Evolutionary conservation across 192 early-diverging fungal genomes (phyloP), one percentile per base, ranked within the genome.

Genomic region (Mortierella hygrophila): DNA sequence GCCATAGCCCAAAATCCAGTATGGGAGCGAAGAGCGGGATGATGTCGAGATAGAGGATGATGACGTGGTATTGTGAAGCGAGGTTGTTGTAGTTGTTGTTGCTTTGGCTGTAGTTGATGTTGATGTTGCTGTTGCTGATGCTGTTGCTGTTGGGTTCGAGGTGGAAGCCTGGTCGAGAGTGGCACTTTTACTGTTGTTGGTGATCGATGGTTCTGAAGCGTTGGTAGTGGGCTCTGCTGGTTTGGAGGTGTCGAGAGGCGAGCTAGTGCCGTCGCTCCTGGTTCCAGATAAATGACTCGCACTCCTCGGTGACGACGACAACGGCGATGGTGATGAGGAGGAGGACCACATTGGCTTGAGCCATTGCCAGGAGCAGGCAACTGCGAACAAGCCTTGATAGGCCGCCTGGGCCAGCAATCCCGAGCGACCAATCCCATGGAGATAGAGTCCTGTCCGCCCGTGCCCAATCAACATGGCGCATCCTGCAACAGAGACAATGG

Each of bases 281-380:
- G 42, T 44, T 55, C 32, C 37, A 49, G 26, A 46, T 26, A n/a
- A 38, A 47, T 52, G n/a, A 29, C 46, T n/a, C 13, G 32, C 7
- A 20, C 55, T 63, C 41, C 7, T 44, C 4, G 13, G 60, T 20
- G 49, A 52, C 49, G 74, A 16, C 11, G 15, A 49, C 47, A 20
- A 52, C 49, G 49, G 18, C 5, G 49, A 60, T 46, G 41, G n/a
- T 70, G 38, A 16, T 60, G 71, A 15, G 46, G 38, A 11, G 71
- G 68, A 80, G 20, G 18, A 74, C 20, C 60, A 65, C 41, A 76
- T 60, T n/a, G 73, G 63, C 57, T 68, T 72, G 70, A 80, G 46
- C 84, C 84, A 86, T 23, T 86, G 84, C 70, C 78, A 80, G 10
- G 84, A 77, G 65, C 79, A 86, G 2, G 79, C 70, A 16, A 72